A percentile compares a stretch with the other conserved stretches of the same genome.
phyloP scores from a whole-genome alignment of 768 basidiomycete genomes.

The Cystobasidium onofrii region DNA sequence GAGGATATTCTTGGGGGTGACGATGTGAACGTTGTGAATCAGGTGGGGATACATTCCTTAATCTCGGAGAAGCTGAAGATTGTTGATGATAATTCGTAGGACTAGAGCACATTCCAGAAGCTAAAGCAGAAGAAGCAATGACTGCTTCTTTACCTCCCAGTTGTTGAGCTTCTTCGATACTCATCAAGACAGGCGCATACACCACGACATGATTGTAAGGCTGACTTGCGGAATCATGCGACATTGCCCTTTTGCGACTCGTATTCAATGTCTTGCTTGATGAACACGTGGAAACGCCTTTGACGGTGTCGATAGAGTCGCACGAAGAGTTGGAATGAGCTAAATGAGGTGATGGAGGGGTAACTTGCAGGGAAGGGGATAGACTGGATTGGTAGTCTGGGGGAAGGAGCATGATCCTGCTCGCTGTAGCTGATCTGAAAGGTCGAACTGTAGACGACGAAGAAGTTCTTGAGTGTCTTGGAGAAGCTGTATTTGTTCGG shows the following conservation, averaged over 20 bases:
- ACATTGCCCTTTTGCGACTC: not conserved
- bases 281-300: not conserved
- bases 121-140: conserved; percentile 4
- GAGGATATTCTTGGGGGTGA: not conserved
- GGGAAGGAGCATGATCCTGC: conserved; percentile 26
- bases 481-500: not conserved
- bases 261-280: not conserved
- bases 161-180: conserved; percentile 18
- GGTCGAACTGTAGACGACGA: conserved; percentile 19
- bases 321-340: not conserved
- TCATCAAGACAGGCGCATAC: conserved; percentile 28
- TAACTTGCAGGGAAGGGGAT: not conserved
- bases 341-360: not conserved
- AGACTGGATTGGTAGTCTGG: not conserved
- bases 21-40: not conserved
- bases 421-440: conserved; percentile 13
- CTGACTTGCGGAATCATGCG: not conserved
- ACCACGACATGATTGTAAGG: conserved; percentile 9
- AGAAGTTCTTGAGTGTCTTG: conserved; percentile 16
- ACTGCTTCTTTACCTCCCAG: conserved; percentile 27
- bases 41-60: not conserved
- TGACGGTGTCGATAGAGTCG: conserved; percentile 27
- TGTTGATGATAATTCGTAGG: not conserved
- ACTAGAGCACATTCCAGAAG: not conserved
- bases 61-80: not conserved